phyloP scores from a whole-genome alignment of 2,329 filamentous ascomycete genomes.

The Cyclaneusma minus region DNA sequence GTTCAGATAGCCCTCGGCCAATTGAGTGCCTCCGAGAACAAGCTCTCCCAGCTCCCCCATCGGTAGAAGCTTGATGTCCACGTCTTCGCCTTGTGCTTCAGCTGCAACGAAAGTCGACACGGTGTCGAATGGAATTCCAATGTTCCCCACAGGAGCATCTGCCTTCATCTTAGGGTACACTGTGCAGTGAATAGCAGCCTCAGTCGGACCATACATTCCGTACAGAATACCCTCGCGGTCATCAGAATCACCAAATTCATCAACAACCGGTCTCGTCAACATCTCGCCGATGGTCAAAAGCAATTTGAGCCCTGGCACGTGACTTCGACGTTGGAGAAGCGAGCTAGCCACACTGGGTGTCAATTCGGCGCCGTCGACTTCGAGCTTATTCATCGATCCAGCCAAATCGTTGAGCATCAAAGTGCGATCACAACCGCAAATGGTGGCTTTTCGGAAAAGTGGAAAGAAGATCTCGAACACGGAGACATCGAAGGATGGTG shows the following conservation, averaged over 20 bases:
- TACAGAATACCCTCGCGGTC: constrained; percentile 50
- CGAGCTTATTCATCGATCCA: constrained; percentile 42
- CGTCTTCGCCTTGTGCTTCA: constrained; percentile 6
- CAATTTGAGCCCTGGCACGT: constrained; percentile 51
- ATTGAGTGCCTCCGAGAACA: constrained; percentile 63
- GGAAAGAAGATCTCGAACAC: constrained; percentile 94
- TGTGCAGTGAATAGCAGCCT: constrained; percentile 84
- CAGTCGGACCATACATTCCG: constrained; percentile 91
- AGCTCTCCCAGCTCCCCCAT: constrained; percentile 39
- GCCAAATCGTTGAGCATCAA: constrained; percentile 64
- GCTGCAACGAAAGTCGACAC: constrained; percentile 30
- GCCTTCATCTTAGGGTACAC: constrained; percentile 47
- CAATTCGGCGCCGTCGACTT: constrained; percentile 73
- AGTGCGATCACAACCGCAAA: constrained; percentile 55
- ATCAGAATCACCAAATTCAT: constrained; percentile 56
- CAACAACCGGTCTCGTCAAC: constrained; percentile 62
- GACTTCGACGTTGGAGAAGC: constrained; percentile 49
- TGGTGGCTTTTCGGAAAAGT: constrained; percentile 53
- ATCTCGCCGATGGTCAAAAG: constrained; percentile 87
- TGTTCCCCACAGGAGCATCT: constrained; percentile 44
- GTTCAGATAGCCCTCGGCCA: constrained; percentile 72
- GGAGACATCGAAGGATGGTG: constrained; percentile 86
- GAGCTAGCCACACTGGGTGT: constrained; percentile 79
- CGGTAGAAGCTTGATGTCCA: constrained; percentile 13
- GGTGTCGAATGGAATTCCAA: constrained; percentile 66